Conservation (phyloP, 768 basidiomycete species). For the Psilocybe sp. region DNA sequence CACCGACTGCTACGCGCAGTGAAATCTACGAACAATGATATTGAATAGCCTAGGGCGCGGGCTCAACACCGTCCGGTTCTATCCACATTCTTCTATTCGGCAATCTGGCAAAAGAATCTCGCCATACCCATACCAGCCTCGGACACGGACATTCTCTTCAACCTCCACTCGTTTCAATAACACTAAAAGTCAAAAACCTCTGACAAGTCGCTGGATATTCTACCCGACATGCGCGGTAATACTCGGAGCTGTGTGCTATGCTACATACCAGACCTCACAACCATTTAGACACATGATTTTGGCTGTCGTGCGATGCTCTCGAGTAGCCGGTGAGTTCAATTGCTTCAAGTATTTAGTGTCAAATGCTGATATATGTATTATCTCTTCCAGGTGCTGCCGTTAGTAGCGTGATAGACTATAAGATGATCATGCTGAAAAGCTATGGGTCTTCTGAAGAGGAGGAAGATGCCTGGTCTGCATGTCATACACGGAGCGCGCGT, state of each 20-base stretch:
- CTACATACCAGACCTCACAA: slow-evolving; percentile 66
- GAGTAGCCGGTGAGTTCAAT: slow-evolving; percentile 59
- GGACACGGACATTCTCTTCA: slow-evolving; percentile 3
- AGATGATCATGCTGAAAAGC: slow-evolving; percentile 53
- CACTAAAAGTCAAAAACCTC: neutral
- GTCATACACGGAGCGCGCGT: slow-evolving; percentile 80
- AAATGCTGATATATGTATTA: neutral
- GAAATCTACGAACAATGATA: too few species aligned
- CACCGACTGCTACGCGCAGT: too few species aligned
- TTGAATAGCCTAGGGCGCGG: too few species aligned
- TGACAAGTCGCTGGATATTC: slow-evolving; percentile 28
- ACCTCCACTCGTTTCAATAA: neutral
- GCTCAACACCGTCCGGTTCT: too few species aligned
- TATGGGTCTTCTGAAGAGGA: slow-evolving; percentile 52
- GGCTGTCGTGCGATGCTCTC: slow-evolving; percentile 75
- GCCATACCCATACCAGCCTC: neutral
- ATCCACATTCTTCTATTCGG: too few species aligned
- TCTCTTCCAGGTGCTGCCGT: slow-evolving; percentile 53
- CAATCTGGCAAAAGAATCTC: neutral
- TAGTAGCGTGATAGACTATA: slow-evolving; percentile 68
- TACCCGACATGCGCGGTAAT: slow-evolving; percentile 35
- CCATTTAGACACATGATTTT: slow-evolving; percentile 75
- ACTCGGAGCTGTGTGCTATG: slow-evolving; percentile 32
- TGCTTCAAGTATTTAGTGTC: neutral
- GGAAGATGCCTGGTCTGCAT: slow-evolving; percentile 61